phyloP scores from a whole-genome alignment of 148 eudicot genomes.

The Camellia japonica region DNA sequence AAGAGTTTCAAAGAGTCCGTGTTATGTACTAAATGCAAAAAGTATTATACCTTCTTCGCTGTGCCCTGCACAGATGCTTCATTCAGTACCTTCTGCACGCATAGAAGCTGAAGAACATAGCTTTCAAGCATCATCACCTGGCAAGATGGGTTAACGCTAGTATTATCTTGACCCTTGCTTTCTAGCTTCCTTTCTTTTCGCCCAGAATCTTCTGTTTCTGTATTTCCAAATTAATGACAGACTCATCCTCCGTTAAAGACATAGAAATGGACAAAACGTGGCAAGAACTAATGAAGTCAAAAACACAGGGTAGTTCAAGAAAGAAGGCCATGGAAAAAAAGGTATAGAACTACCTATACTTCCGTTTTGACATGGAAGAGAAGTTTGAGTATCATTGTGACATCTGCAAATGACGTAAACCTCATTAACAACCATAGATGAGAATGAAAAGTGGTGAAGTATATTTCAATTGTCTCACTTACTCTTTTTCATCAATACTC shows the following conservation, averaged over 20 bases:
- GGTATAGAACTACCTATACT: background rate
- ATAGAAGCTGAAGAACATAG: slow-evolving; percentile 29
- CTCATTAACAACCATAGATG: background rate
- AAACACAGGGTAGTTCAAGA: background rate
- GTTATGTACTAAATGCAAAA: background rate
- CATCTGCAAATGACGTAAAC: slow-evolving; percentile 11
- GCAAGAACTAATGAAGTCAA: background rate
- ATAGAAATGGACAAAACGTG: background rate
- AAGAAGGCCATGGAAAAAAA: background rate
- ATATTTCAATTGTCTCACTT: background rate
- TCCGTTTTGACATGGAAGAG: slow-evolving; percentile 4
- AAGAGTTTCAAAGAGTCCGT: background rate
- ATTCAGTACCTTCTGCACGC: slow-evolving; percentile 22
- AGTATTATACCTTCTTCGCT: slow-evolving; percentile 14
- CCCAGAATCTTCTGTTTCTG: slow-evolving; percentile 1
- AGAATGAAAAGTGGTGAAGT: background rate
- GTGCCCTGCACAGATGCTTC: slow-evolving; percentile 17
- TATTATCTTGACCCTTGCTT: background rate
- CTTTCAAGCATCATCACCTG: slow-evolving; percentile 28
- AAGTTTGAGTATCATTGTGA: slow-evolving; percentile 11
- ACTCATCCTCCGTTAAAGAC: background rate
- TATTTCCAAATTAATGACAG: background rate
- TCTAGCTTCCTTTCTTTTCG: slow-evolving; percentile 9
- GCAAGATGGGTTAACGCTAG: slow-evolving; percentile 13
- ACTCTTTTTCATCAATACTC: slow-evolving; percentile 15